Conservation (phyloP, 106 monocot species). For the Dendrobium officinale region DNA sequence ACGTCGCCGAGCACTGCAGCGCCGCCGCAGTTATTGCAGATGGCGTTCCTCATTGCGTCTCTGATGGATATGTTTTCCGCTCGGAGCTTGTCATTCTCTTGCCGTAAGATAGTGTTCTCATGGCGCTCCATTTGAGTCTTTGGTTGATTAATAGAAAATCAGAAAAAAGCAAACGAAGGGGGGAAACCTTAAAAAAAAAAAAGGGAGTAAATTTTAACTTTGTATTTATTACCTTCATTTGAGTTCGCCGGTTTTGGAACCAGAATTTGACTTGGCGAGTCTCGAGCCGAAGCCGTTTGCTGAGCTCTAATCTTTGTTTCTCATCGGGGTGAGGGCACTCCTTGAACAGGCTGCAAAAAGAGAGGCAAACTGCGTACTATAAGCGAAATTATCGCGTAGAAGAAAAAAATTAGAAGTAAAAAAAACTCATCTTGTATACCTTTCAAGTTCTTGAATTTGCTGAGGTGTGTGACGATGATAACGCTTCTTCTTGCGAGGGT, state of each 20-base stretch:
- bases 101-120: slow-evolving; percentile 69
- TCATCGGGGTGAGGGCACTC: slow-evolving; percentile 15
- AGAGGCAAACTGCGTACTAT: too few relatives aligned
- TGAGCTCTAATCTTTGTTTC: slow-evolving; percentile 11
- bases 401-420: background rate
- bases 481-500: slow-evolving; percentile 66
- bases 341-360: slow-evolving; percentile 6
- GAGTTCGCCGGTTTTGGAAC: slow-evolving; percentile 16
- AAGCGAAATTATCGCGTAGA: background rate
- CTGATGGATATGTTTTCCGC: slow-evolving; percentile 71
- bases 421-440: slow-evolving; percentile 20
- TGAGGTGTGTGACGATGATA: slow-evolving; percentile 91
- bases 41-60: slow-evolving; percentile 65
- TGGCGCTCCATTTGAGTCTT: slow-evolving; percentile 85
- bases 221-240: slow-evolving; percentile 4
- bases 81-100: slow-evolving; percentile 82
- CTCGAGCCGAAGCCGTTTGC: slow-evolving; percentile 5
- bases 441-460: slow-evolving; percentile 92
- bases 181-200: background rate
- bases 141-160: background rate
- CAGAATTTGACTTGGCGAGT: slow-evolving; percentile 15
- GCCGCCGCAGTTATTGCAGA: slow-evolving; percentile 70
- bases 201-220: background rate
- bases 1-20: slow-evolving; percentile 66
- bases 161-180: background rate